These are phyloP conservation scores for Magnaporthiopsis rhizophila DNA, from an alignment of 2,329 filamentous ascomycete species.

Conservation along the genomic window DNA sequence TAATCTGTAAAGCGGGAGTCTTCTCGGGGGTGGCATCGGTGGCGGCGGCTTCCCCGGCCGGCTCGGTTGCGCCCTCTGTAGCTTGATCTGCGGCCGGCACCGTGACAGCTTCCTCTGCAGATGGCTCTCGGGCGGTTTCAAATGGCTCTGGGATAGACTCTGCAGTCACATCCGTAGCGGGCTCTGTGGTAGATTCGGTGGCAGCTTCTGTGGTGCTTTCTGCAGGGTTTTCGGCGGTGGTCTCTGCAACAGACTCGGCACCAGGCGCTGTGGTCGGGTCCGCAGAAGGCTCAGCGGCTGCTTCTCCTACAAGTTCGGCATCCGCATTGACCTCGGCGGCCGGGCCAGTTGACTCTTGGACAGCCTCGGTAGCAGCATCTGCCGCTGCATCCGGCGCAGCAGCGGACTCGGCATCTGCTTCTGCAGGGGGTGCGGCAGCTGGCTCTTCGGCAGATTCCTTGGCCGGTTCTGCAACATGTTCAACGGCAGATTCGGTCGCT, in stretches of 20 bases:
- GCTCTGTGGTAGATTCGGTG: background rate
- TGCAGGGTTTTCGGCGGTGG: background rate
- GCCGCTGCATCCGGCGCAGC: background rate
- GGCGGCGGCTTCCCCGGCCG: background rate
- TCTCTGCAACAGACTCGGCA: background rate
- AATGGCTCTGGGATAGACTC: background rate
- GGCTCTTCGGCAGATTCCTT: background rate
- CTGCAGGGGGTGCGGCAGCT: background rate
- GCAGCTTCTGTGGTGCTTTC: constrained; percentile 1
- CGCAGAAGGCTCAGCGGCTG: background rate
- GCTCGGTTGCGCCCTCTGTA: background rate
- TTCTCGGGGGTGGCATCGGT: background rate
- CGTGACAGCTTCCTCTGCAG: background rate
- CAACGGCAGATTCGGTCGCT: background rate
- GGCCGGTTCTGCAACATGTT: background rate
- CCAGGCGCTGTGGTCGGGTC: background rate
- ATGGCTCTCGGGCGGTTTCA: background rate
- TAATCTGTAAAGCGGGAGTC: no score
- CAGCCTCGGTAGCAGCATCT: background rate
- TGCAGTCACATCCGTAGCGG: background rate
- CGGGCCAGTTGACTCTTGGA: background rate
- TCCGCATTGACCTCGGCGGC: background rate
- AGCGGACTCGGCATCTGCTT: background rate
- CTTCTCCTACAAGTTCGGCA: background rate
- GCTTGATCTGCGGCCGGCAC: background rate